Conservation (phyloP, 768 basidiomycete species). For the Boletus fagicola region DNA sequence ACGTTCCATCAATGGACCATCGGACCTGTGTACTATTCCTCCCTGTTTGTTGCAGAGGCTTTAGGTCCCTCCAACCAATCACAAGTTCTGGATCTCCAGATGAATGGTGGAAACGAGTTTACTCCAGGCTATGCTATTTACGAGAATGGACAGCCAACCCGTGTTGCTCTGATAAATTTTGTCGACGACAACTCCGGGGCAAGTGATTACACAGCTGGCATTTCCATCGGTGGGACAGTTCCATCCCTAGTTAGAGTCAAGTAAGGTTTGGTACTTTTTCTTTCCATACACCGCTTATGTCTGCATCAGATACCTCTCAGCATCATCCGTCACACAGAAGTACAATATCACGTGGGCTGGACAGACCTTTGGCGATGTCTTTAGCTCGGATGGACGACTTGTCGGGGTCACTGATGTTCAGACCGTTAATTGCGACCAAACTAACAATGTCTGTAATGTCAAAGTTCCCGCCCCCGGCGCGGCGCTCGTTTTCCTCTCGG, state of each 20-base stretch:
- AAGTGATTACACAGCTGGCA: background rate
- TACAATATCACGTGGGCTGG: background rate
- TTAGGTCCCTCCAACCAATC: constrained; percentile 64
- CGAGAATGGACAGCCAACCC: constrained; percentile 59
- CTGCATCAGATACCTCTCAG: background rate
- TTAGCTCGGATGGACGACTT: constrained; percentile 67
- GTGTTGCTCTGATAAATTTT: constrained; percentile 62
- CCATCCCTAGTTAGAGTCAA: background rate
- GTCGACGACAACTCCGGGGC: background rate
- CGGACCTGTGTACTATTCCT: constrained; percentile 68
- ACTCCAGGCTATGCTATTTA: constrained; percentile 69
- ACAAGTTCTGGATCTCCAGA: constrained; percentile 64
- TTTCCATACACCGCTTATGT: background rate
- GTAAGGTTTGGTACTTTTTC: background rate
- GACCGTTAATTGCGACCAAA: constrained; percentile 58
- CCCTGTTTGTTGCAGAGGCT: constrained; percentile 66
- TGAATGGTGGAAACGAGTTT: constrained; percentile 47
- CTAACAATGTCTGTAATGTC: constrained; percentile 36
- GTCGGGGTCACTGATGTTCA: constrained; percentile 52
- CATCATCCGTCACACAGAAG: background rate
- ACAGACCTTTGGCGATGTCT: constrained; percentile 60
- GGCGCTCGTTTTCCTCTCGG: constrained; percentile 70
- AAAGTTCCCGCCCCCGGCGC: constrained; percentile 66
- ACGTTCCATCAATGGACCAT: constrained; percentile 67
- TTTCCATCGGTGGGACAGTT: background rate